These are phyloP conservation scores for Arthrobotrys sinensis DNA, from an alignment of 2,329 filamentous ascomycete species.

Conservation along the genomic window DNA sequence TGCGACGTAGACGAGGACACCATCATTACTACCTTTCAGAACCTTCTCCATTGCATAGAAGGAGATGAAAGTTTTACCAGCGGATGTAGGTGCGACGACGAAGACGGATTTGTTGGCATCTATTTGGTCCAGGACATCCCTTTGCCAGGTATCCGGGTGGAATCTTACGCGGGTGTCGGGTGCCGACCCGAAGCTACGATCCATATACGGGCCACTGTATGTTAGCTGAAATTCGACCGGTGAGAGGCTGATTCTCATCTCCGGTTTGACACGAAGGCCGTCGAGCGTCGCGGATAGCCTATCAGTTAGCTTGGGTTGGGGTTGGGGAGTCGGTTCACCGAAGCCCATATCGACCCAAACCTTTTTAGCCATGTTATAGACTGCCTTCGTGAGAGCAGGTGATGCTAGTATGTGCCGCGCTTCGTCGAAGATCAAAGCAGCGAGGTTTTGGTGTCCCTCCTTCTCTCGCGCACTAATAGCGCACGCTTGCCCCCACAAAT, in stretches of 20 bases:
- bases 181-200: conserved; percentile 79
- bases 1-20: conserved; percentile 82
- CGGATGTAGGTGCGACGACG: conserved; percentile 82
- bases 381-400: conserved; percentile 58
- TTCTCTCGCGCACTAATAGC: conserved; percentile 29
- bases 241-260: conserved; percentile 45
- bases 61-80: conserved; percentile 86
- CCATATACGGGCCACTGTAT: conserved; percentile 80
- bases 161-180: conserved; percentile 80
- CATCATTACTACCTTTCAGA: conserved; percentile 77
- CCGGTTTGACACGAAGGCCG: conserved; percentile 56
- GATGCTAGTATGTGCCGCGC: conserved; percentile 41
- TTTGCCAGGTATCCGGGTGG: conserved; percentile 82
- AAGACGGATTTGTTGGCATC: conserved; percentile 80
- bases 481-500: conserved; percentile 46
- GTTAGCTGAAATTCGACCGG: conserved; percentile 77
- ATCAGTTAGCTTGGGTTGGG: conserved; percentile 30
- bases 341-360: conserved; percentile 62
- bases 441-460: conserved; percentile 38
- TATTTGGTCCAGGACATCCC: conserved; percentile 80
- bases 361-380: conserved; percentile 58
- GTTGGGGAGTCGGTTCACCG: conserved; percentile 22
- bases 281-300: conserved; percentile 41
- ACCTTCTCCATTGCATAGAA: conserved; percentile 88
- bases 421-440: conserved; percentile 37